Conservation (phyloP, 2,329 filamentous ascomycete genomes). For the Nigrospora oryzae region DNA sequence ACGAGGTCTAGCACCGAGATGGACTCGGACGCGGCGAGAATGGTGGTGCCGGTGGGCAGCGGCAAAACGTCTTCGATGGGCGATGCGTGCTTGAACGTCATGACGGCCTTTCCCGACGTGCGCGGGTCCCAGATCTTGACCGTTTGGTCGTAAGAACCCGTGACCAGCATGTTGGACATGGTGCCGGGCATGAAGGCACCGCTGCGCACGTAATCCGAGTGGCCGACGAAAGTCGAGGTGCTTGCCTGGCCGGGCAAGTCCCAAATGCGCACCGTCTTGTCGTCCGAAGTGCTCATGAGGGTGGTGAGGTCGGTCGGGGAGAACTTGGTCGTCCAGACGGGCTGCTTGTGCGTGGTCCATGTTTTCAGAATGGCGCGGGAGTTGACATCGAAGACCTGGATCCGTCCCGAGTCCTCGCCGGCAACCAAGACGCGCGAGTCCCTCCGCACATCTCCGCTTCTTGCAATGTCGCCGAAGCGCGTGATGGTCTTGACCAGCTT, state of each 20-base stretch:
- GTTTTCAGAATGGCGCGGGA: slow-evolving; percentile 90
- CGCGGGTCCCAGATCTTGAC: slow-evolving; percentile 87
- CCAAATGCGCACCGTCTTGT: slow-evolving; percentile 89
- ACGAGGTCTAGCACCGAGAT: slow-evolving; percentile 91
- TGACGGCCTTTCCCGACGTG: slow-evolving; percentile 58
- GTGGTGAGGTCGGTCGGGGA: slow-evolving; percentile 81
- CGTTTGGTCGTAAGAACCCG: slow-evolving; percentile 90
- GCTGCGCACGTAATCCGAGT: slow-evolving; percentile 85
- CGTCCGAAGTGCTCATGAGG: slow-evolving; percentile 84
- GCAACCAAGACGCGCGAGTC: slow-evolving; percentile 87
- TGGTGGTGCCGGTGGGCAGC: slow-evolving; percentile 75
- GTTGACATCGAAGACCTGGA: slow-evolving; percentile 89
- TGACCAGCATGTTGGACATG: slow-evolving; percentile 69
- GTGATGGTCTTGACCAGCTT: slow-evolving; percentile 92
- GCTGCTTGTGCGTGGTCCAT: slow-evolving; percentile 90
- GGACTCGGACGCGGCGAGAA: slow-evolving; percentile 78
- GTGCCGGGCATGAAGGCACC: slow-evolving; percentile 75
- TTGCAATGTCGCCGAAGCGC: slow-evolving; percentile 84
- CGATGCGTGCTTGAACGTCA: slow-evolving; percentile 92
- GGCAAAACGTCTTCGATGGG: slow-evolving; percentile 84
- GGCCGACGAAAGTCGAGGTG: slow-evolving; percentile 71
- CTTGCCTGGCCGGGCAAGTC: slow-evolving; percentile 77
- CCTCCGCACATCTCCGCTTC: slow-evolving; percentile 77
- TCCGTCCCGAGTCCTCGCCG: slow-evolving; percentile 82
- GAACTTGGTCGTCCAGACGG: slow-evolving; percentile 87